Conservation (phyloP, 192 early-diverging fungal genomes). For the Cetraspora pellucida region DNA sequence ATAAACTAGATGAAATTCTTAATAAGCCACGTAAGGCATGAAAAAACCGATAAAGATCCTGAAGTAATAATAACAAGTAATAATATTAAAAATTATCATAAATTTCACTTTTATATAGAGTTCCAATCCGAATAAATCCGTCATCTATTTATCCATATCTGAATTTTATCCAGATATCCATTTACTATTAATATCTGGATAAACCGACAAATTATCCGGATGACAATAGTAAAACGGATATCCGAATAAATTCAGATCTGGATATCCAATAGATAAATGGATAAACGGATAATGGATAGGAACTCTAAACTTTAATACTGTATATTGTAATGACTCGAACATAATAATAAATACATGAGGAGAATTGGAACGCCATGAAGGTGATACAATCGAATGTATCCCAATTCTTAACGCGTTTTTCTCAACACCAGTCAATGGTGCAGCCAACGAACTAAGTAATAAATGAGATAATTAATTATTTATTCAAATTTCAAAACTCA, state of each 20-base stretch:
- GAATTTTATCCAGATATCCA: too few relatives aligned
- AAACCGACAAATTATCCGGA: too few relatives aligned
- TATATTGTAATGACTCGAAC: neutral
- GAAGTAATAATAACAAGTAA: neutral
- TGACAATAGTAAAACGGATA: too few relatives aligned
- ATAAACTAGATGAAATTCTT: slow-evolving; percentile 72
- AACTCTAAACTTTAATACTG: too few relatives aligned
- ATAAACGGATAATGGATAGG: too few relatives aligned
- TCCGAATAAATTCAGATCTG: too few relatives aligned
- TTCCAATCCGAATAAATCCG: too few relatives aligned
- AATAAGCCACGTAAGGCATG: slow-evolving; percentile 76
- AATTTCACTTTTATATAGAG: too few relatives aligned
- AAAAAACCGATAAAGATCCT: slow-evolving; percentile 70
- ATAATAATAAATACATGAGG: slow-evolving; percentile 48
- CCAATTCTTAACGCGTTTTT: slow-evolving; percentile 78
- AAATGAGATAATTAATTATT: neutral
- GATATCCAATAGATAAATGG: too few relatives aligned
- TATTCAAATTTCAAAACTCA: neutral
- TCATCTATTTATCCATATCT: too few relatives aligned
- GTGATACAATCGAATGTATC: slow-evolving; percentile 80
- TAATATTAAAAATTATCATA: neutral
- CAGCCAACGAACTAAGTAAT: slow-evolving; percentile 34
- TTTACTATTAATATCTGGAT: too few relatives aligned
- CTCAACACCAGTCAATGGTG: slow-evolving; percentile 40
- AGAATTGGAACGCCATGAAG: slow-evolving; percentile 70